Percentiles rank a stretch among this genome's conserved stretches.
Conservation (phyloP, 345 rosid genomes). For the Arabis hirsuta region DNA sequence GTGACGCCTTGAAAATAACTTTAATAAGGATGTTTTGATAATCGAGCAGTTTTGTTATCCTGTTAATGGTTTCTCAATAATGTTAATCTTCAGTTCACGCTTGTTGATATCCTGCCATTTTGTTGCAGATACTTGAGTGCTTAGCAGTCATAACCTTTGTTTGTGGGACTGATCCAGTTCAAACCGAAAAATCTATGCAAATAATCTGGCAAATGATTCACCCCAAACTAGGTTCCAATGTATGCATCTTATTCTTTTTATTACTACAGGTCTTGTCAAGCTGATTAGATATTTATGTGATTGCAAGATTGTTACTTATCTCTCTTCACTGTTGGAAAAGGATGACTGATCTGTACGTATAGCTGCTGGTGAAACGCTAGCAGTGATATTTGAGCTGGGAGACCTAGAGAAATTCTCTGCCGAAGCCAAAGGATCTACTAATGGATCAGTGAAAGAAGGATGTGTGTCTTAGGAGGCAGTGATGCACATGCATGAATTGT, state of each 20-base stretch:
- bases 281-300: constrained; percentile 2
- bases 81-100: background rate
- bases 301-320: constrained; percentile 73
- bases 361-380: constrained; percentile 95
- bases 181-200: constrained; percentile 83
- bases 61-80: background rate
- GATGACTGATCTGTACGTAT: constrained; percentile 89
- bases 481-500: constrained; percentile 62
- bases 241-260: constrained; percentile 44
- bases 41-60: background rate
- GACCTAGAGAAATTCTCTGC: constrained; percentile 68
- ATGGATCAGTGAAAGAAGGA: constrained; percentile 54
- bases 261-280: constrained; percentile 8
- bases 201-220: constrained; percentile 89
- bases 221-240: constrained; percentile 87
- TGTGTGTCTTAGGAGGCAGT: constrained; percentile 55
- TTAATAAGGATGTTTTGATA: constrained; percentile 50
- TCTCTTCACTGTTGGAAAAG: constrained; percentile 75
- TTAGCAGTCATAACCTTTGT: constrained; percentile 83
- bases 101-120: constrained; percentile 10
- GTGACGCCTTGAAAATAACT: constrained; percentile 55
- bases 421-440: constrained; percentile 48
- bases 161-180: constrained; percentile 68
- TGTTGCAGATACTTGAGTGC: constrained; percentile 72
- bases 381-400: constrained; percentile 74